These are phyloP conservation scores for Flaveria robusta DNA, from an alignment of 129 eudicot genomes.

Conservation along the genomic window DNA sequence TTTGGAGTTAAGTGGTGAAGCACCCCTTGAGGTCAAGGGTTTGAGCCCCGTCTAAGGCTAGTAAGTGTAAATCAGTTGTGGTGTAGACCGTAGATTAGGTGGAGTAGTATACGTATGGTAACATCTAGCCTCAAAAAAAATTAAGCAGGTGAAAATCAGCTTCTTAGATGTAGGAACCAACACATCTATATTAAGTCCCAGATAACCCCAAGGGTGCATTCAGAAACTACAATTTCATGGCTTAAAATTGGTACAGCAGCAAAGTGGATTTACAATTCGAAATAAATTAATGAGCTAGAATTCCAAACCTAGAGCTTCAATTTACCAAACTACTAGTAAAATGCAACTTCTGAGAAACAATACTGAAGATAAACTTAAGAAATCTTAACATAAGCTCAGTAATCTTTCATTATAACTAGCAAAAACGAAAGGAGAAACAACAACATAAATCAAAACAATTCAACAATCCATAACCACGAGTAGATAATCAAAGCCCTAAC, in stretches of 20 bases:
- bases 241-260: slow-evolving; percentile 15
- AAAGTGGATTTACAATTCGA: slow-evolving; percentile 3
- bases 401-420: too few relatives aligned
- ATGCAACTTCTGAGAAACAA: background rate
- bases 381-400: too few relatives aligned
- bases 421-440: too few relatives aligned
- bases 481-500: slow-evolving; percentile 14
- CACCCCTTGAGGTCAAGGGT: too few relatives aligned
- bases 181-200: background rate
- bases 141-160: slow-evolving; percentile 12
- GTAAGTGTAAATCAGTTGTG: too few relatives aligned
- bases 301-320: slow-evolving; percentile 11
- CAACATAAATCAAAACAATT: background rate
- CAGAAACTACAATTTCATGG: slow-evolving; percentile 1
- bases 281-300: slow-evolving; percentile 1
- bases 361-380: too few relatives aligned
- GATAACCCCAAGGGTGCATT: background rate
- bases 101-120: too few relatives aligned
- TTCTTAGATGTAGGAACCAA: slow-evolving; percentile 6
- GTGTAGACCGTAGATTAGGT: too few relatives aligned
- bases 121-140: too few relatives aligned
- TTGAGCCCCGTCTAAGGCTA: too few relatives aligned
- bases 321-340: background rate
- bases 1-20: too few relatives aligned
- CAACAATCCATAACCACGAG: slow-evolving; percentile 3